A percentile compares a stretch with the other conserved stretches of the same genome.
Conservation (phyloP, 2,329 filamentous ascomycete species). For the Saccharata proteae region DNA sequence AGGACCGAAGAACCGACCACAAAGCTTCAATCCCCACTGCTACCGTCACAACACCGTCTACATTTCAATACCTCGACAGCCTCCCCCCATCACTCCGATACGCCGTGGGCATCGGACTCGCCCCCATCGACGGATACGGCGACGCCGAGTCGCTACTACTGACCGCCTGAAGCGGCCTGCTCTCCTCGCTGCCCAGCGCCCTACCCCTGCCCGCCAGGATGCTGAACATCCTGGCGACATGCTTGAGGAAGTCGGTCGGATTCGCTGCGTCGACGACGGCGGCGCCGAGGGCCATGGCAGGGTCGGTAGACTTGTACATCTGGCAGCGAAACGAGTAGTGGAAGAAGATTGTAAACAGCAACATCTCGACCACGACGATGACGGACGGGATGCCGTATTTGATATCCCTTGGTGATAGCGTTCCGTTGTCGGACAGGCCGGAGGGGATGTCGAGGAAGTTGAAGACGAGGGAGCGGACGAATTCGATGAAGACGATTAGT, state of each 20-base stretch:
- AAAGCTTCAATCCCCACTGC: no score
- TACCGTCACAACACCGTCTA: no score
- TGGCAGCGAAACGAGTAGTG: slow-evolving; percentile 16
- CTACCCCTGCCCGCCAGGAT: no score
- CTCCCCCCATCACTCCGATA: no score
- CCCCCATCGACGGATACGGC: no score
- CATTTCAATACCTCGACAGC: no score
- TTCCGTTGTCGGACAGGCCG: slow-evolving; percentile 1
- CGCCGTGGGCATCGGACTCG: no score
- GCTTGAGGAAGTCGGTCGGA: neutral
- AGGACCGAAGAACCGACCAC: no score
- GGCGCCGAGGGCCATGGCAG: neutral
- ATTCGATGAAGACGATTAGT: slow-evolving; percentile 16
- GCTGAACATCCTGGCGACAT: neutral
- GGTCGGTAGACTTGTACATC: slow-evolving; percentile 2
- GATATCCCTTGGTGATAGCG: slow-evolving; percentile 12
- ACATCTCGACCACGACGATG: slow-evolving; percentile 15
- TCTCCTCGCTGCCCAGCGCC: no score
- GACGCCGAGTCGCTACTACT: no score
- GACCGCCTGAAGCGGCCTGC: no score
- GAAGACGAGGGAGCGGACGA: slow-evolving; percentile 16
- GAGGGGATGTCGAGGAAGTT: slow-evolving; percentile 13
- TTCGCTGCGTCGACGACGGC: neutral
- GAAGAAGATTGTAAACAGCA: slow-evolving; percentile 14
- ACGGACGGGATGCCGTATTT: slow-evolving; percentile 15